phyloP scores from a whole-genome alignment of 805 yeast genomes.

The Candida golubevii region DNA sequence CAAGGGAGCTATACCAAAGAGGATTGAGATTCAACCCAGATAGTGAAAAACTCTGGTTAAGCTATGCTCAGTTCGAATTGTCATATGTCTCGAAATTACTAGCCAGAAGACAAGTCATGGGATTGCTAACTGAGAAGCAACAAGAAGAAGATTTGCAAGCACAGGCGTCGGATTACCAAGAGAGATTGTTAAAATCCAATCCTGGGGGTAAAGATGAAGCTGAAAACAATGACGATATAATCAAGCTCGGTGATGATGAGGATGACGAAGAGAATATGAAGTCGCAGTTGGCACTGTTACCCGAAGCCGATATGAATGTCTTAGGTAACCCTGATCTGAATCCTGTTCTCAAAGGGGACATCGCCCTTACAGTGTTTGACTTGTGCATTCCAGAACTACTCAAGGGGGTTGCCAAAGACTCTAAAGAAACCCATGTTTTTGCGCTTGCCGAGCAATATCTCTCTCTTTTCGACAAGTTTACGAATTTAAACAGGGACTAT shows the following conservation, averaged over 20 bases:
- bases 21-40: constrained; percentile 82
- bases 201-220: constrained; percentile 15
- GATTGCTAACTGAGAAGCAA: constrained; percentile 69
- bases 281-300: constrained; percentile 64
- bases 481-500: constrained; percentile 63
- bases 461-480: constrained; percentile 62
- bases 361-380: constrained; percentile 40
- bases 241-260: constrained; percentile 40
- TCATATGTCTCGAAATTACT: constrained; percentile 78
- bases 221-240: constrained; percentile 33
- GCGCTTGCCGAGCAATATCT: constrained; percentile 42
- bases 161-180: constrained; percentile 13
- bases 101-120: constrained; percentile 78
- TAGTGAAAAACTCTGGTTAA: constrained; percentile 68
- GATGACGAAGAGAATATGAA: constrained; percentile 47
- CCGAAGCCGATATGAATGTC: constrained; percentile 83
- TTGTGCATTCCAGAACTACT: constrained; percentile 30
- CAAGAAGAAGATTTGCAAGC: constrained; percentile 49
- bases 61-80: constrained; percentile 84
- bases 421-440: constrained; percentile 37
- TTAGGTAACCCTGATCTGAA: constrained; percentile 80
- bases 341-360: constrained; percentile 60
- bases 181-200: constrained; percentile 23
- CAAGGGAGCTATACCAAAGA: constrained; percentile 80
- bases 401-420: constrained; percentile 24